phyloP scores from a whole-genome alignment of 805 yeast species.

The Candida arabinofermentans region DNA sequence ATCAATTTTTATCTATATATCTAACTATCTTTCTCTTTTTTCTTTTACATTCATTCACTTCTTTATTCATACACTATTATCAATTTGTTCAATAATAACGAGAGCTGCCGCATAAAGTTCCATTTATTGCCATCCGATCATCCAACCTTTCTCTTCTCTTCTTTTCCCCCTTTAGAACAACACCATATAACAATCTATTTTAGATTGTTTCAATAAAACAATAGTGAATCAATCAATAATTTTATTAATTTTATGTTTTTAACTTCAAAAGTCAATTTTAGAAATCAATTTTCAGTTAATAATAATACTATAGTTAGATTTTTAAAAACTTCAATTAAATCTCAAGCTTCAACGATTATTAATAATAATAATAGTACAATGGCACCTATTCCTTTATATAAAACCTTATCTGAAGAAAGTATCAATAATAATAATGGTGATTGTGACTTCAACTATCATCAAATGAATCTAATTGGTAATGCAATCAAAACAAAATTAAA shows the following conservation, averaged over 20 bases:
- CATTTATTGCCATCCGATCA: neutral
- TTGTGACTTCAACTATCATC: neutral
- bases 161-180: neutral
- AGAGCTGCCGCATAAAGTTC: conserved; percentile 51
- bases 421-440: neutral
- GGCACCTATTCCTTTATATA: conserved; percentile 13
- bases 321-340: conserved; percentile 9
- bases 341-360: conserved; percentile 4
- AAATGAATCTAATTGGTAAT: conserved; percentile 10
- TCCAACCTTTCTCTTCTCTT: neutral
- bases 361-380: conserved; percentile 1
- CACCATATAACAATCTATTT: too few relatives aligned
- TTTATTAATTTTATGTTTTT: conserved; percentile 1
- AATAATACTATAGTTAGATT: conserved; percentile 5
- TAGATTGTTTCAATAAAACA: too few relatives aligned
- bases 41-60: conserved; percentile 2
- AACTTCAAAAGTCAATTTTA: conserved; percentile 1
- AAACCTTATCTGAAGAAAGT: conserved; percentile 5
- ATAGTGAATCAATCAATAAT: too few relatives aligned
- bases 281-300: neutral
- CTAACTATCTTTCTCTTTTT: neutral
- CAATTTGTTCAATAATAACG: conserved; percentile 25
- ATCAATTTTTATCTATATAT: too few relatives aligned
- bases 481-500: conserved; percentile 10
- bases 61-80: neutral